A percentile compares a stretch with the other conserved stretches of the same genome.
phyloP scores from a whole-genome alignment of 2,329 filamentous ascomycete genomes.

The Tolypocladium ovalisporum region DNA sequence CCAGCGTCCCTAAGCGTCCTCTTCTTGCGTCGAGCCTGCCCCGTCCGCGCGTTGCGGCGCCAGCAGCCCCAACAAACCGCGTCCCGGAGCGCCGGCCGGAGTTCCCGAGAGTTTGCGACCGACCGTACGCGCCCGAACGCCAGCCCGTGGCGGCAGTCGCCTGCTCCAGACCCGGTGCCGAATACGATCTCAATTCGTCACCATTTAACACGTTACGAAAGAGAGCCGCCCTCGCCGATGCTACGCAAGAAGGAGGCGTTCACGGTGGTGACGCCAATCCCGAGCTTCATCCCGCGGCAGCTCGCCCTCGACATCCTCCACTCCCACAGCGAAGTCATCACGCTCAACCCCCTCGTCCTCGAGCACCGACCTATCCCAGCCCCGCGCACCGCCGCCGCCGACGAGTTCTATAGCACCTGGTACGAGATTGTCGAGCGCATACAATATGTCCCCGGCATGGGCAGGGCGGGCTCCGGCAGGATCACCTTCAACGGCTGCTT shows the following conservation, averaged over 20 bases:
- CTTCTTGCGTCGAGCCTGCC: neutral
- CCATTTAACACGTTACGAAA: neutral
- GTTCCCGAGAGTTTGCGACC: neutral
- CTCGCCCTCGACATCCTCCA: constrained; percentile 64
- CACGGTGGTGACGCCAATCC: constrained; percentile 60
- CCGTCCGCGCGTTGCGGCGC: neutral
- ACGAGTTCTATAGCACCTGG: constrained; percentile 66
- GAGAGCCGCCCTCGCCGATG: constrained; percentile 22
- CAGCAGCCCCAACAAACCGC: neutral
- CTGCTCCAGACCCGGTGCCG: neutral
- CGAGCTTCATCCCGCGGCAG: constrained; percentile 58
- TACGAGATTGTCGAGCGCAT: constrained; percentile 63
- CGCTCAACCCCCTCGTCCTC: constrained; percentile 58
- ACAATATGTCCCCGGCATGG: constrained; percentile 55
- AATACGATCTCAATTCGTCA: neutral
- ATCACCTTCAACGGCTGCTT: constrained; percentile 63
- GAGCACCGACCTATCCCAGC: constrained; percentile 52
- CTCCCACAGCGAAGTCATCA: constrained; percentile 60
- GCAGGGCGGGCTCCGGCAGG: constrained; percentile 51
- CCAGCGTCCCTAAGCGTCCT: neutral
- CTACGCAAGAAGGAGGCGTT: constrained; percentile 54
- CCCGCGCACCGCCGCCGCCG: constrained; percentile 54
- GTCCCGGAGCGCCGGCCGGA: neutral
- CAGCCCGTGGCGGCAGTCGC: too few relatives aligned
- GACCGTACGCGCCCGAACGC: too few relatives aligned